Evolutionary conservation across 139 green algal species (phyloP), one percentile per base, ranked within the genome.

Genomic region (Auxenochlorella protothecoides): DNA sequence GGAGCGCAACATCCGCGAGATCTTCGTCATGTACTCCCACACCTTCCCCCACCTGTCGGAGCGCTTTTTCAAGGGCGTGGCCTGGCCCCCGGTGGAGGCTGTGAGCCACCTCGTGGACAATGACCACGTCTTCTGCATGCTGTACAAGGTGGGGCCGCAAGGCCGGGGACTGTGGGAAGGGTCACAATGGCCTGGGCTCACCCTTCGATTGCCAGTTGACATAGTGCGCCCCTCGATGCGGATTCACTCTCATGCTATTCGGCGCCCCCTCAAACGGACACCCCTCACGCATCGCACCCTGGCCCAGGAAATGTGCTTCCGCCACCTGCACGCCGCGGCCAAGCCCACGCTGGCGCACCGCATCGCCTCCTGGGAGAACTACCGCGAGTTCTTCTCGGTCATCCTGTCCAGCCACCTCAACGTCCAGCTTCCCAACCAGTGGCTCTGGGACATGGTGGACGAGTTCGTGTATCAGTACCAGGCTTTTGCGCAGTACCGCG

Each of bases 381-480:
- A 97, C 76, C 87, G 83, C 73, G 81, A 90, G 63, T 82, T 96
- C 14, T 96, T 96, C 71, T 85, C 86, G 53, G 81, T 98, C 65
- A 89, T 98, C 70, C 80, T 98, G 72, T 81, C 90, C 68, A 84
- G 80, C 70, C 96, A 96, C 65, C 85, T 98, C 54, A 99, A 97
- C 84, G 97, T 99, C 92, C 84, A 93, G 87, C 85, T 99, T 73
- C 94, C 94, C 60, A 97, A 96, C 81, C 75, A 80, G 55, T 99
- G 95, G 95, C 85, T 99, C 68, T 99, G 92, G 91, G 92, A 98
- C 82, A 99, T 99, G 93, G 79, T 99, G 53, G 95, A 99, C 72
- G 95, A 99, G 84, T 99, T 97, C 84, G 84, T 97, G 15, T 99
- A 99, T 82, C 95, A 99, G 85, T 95, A 95, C 76, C 93, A 98